Evolutionary conservation across 2,329 filamentous ascomycete genomes (phyloP), one percentile per base, ranked within the genome.

Genomic region (Arthroderma sp.): DNA sequence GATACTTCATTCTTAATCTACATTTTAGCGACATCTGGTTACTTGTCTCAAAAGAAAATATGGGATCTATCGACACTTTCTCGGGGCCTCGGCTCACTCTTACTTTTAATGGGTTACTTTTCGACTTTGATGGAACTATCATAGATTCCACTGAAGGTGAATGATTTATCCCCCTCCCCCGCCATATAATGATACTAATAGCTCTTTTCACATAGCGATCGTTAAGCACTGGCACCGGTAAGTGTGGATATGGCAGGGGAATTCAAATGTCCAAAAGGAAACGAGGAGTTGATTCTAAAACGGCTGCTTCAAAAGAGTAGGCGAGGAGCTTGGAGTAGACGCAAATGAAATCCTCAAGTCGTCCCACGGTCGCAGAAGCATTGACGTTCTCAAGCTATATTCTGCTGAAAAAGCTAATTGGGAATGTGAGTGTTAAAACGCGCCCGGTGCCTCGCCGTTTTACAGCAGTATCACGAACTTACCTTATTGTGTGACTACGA

Each of bases 341-440:
- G 84, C 86, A n/a, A 73, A 81, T 40, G 76, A 82, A 38, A 96
- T 98, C 55, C 74, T 96, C 28, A 75, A 86, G 56, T 94, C 86
- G 6, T 94, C 87, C 4, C 91, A 98, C 65, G 91, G 91, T 50
- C 78, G 89, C 48, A 73, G 91, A 47, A 86, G 80, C 53, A 94
- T 96, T 57, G 91, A 98, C 56, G 79, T 83, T 2, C 72, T 98
- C 47, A 77, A 77, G 60, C 69, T 88, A 29, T 76, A 94, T 47
- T 81, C 85, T 50, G 83, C 86, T 10, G 80, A 84, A 54, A 86
- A 86, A 60, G 91, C 91, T 36, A 95, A 82, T 55, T 89, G 84
- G 86, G 86, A 94, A 52, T 94, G 86, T 93, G 67, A 68, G 84
- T 77, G 7, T 27, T 40, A 40, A 9, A 38, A 8, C 22, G 7